phyloP scores from a whole-genome alignment of 2,329 filamentous ascomycete genomes.

The Neofusicoccum sp. region DNA sequence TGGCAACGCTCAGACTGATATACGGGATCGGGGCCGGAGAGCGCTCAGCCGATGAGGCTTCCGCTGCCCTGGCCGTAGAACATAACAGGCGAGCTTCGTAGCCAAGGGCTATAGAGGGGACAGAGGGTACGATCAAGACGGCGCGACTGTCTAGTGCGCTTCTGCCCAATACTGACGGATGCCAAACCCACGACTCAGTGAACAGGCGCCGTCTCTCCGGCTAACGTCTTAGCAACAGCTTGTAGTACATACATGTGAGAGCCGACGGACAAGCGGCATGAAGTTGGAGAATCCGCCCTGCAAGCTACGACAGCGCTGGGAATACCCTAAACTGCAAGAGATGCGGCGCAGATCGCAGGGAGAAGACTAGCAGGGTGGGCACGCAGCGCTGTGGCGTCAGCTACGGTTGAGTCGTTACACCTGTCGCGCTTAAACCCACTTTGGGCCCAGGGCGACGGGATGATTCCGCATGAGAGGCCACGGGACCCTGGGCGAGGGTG shows the following conservation, averaged over 20 bases:
- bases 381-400: too few species aligned
- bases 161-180: background rate
- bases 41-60: background rate
- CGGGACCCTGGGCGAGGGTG: background rate
- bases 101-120: background rate
- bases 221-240: background rate
- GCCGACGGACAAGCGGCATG: background rate
- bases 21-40: background rate
- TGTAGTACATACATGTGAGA: background rate
- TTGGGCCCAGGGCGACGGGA: background rate
- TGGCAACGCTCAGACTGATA: constrained; percentile 5
- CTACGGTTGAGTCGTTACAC: too few species aligned
- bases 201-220: background rate
- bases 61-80: background rate
- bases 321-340: too few species aligned
- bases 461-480: background rate
- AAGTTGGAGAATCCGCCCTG: background rate
- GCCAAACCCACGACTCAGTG: background rate
- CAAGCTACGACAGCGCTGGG: too few species aligned
- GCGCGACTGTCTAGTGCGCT: background rate
- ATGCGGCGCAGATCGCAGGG: too few species aligned
- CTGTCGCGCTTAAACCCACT: too few species aligned
- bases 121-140: background rate
- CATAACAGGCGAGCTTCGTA: background rate
- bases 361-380: too few species aligned